phyloP scores from a whole-genome alignment of 2,329 filamentous ascomycete genomes.

The Ascochyta fabae region DNA sequence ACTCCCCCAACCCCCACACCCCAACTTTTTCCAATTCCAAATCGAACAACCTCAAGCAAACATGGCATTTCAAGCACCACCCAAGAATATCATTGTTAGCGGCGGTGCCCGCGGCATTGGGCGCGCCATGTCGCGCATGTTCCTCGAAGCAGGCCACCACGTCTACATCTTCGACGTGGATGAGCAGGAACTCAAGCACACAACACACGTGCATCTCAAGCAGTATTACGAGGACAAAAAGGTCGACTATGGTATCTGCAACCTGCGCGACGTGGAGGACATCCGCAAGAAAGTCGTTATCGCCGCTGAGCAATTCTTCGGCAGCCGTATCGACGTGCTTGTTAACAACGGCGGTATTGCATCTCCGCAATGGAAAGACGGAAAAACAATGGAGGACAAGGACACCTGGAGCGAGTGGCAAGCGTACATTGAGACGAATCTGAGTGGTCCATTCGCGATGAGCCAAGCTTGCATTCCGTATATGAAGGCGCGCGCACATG shows the following conservation, averaged over 20 bases:
- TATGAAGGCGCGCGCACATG: constrained; percentile 49
- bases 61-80: constrained; percentile 16
- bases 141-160: constrained; percentile 53
- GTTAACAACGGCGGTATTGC: constrained; percentile 50
- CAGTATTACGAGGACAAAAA: constrained; percentile 45
- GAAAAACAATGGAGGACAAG: constrained; percentile 55
- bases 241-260: constrained; percentile 49
- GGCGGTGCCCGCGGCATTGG: constrained; percentile 59
- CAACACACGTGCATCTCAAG: constrained; percentile 50
- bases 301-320: constrained; percentile 53
- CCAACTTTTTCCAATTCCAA: not conserved
- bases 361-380: constrained; percentile 52
- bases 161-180: constrained; percentile 57
- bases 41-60: not conserved
- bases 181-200: constrained; percentile 44
- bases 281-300: constrained; percentile 51
- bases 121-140: constrained; percentile 54
- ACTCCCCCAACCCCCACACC: not conserved
- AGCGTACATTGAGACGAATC: constrained; percentile 56
- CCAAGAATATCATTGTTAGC: constrained; percentile 48
- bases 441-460: constrained; percentile 56
- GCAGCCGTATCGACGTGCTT: constrained; percentile 50
- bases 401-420: constrained; percentile 54
- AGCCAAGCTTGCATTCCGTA: constrained; percentile 56
- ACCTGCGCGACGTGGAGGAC: constrained; percentile 53